phyloP scores from a whole-genome alignment of 2,329 filamentous ascomycete species.

The Ceratocystiopsis sp. region DNA sequence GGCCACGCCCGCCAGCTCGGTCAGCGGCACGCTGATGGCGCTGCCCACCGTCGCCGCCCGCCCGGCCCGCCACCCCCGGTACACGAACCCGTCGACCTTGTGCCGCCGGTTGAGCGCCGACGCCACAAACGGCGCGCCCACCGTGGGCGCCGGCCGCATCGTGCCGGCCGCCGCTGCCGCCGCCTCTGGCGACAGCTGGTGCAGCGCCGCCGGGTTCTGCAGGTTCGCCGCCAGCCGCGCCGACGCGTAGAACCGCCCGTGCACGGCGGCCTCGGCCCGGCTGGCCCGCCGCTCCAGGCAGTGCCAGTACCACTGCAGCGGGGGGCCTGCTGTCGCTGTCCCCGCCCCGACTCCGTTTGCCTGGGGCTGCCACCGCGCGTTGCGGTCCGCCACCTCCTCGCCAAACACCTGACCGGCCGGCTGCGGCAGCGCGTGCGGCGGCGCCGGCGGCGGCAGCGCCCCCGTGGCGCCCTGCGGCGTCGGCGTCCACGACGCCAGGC shows the following conservation, averaged over 20 bases:
- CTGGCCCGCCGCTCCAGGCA: constrained; percentile 11
- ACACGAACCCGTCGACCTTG: constrained; percentile 21
- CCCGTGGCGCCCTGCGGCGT: neutral
- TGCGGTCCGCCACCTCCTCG: constrained; percentile 13
- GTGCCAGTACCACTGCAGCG: constrained; percentile 16
- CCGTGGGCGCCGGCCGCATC: constrained; percentile 11
- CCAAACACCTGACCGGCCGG: constrained; percentile 12
- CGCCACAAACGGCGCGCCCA: constrained; percentile 8
- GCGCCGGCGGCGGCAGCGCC: neutral
- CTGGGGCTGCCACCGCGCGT: too few relatives aligned
- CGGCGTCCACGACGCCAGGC: constrained; percentile 6
- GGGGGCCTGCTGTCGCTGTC: neutral
- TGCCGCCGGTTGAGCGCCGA: constrained; percentile 35
- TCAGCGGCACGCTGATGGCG: constrained; percentile 22
- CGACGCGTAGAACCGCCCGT: constrained; percentile 43
- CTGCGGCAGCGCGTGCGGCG: constrained; percentile 5
- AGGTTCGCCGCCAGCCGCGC: constrained; percentile 33
- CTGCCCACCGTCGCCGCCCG: constrained; percentile 26
- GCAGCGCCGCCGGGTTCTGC: constrained; percentile 8
- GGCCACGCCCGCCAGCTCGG: neutral
- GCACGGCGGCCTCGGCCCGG: constrained; percentile 25
- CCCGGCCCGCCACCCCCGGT: constrained; percentile 24
- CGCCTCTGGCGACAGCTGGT: constrained; percentile 12
- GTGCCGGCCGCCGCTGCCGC: constrained; percentile 12
- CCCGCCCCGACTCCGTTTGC: too few relatives aligned